Evolutionary conservation across 257 asterid species (phyloP).

Genomic region (Penstemon newberryi): DNA sequence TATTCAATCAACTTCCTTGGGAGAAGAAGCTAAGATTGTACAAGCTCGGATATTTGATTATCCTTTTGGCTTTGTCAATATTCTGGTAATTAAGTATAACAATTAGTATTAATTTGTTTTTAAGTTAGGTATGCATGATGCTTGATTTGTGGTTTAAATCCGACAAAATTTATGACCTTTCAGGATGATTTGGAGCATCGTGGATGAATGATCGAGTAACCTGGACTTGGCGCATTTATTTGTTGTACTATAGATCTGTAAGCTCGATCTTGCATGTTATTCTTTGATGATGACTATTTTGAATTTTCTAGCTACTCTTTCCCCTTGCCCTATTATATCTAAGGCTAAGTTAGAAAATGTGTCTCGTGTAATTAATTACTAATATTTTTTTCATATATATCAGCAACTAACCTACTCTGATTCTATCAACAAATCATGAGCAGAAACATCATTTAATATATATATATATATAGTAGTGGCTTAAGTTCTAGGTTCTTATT

Average conservation of each 20-base stretch:
- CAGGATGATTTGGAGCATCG: conserved; percentile 80
- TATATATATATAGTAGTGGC: neutral
- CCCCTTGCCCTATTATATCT: neutral
- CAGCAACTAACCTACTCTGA: neutral
- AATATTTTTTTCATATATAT: no score
- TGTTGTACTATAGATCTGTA: conserved; percentile 18
- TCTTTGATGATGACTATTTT: conserved; percentile 12
- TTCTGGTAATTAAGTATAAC: conserved; percentile 41
- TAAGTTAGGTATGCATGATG: neutral
- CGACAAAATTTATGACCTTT: conserved; percentile 10
- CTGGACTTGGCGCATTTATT: conserved; percentile 26
- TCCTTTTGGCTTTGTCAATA: conserved; percentile 56
- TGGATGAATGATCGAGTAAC: conserved; percentile 48
- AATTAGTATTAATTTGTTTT: neutral
- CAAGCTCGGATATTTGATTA: conserved; percentile 69
- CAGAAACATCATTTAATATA: neutral
- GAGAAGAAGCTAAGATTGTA: conserved; percentile 64
- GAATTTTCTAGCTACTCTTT: neutral
- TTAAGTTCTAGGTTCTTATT: neutral
- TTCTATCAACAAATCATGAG: neutral
- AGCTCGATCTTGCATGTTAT: conserved; percentile 22
- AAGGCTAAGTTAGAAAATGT: no score
- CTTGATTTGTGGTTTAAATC: conserved; percentile 12
- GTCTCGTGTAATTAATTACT: no score
- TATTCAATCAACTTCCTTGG: conserved; percentile 73